These are phyloP conservation scores for Mortierella sp. DNA, from an alignment of 371 early-diverging fungal species.

Conservation along the genomic window DNA sequence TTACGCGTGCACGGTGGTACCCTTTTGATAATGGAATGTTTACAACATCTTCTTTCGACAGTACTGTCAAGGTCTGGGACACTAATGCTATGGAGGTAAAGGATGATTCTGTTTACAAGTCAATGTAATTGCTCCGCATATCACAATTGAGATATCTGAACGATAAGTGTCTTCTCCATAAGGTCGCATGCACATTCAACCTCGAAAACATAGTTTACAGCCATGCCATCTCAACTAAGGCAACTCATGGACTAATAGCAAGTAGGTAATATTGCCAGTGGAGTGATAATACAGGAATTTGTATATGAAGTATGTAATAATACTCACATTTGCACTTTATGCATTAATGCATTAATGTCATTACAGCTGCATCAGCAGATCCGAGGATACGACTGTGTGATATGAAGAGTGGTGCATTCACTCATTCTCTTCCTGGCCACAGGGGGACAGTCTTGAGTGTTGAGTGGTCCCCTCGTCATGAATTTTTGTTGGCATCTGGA, in stretches of 20 bases:
- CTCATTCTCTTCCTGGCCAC: constrained; percentile 84
- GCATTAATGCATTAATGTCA: neutral
- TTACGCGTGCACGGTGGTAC: constrained; percentile 87
- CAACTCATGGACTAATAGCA: constrained; percentile 84
- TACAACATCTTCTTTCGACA: constrained; percentile 85
- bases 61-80: constrained; percentile 89
- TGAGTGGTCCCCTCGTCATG: constrained; percentile 87
- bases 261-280: constrained; percentile 58
- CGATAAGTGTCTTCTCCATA: neutral
- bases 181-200: constrained; percentile 76
- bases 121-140: constrained; percentile 13
- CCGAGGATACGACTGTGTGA: constrained; percentile 86
- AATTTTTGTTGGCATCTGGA: constrained; percentile 84
- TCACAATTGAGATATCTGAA: neutral
- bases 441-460: constrained; percentile 74
- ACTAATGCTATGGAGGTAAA: constrained; percentile 76
- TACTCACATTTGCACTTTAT: neutral
- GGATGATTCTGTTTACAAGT: neutral
- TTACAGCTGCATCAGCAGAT: constrained; percentile 70
- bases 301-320: neutral
- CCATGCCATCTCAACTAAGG: constrained; percentile 80
- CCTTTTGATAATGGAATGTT: constrained; percentile 91
- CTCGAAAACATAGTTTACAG: constrained; percentile 74
- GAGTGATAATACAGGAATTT: neutral
- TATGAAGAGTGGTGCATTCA: constrained; percentile 78